Evolutionary conservation across 192 early-diverging fungal genomes (phyloP).

Genomic region (Umbelopsis sp.): DNA sequence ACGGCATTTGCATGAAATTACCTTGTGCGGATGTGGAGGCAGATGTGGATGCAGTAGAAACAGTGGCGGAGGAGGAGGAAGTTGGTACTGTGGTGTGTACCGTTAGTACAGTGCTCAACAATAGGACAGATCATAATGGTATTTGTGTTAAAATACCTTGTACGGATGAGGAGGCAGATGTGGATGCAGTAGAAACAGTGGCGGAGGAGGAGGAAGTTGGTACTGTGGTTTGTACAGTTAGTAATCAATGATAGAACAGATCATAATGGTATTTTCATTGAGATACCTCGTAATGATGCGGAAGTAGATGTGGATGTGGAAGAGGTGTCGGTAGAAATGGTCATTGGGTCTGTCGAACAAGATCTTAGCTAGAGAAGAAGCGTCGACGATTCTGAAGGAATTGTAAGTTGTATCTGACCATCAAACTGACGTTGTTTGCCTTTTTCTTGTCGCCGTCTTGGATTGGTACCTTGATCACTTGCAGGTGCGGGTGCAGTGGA

Average conservation of each 20-base stretch:
- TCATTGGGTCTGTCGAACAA: constrained; percentile 5
- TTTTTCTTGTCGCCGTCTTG: no score
- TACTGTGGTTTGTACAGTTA: not conserved
- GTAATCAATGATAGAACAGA: not conserved
- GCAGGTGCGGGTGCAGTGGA: no score
- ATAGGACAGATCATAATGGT: not conserved
- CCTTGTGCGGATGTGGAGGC: not conserved
- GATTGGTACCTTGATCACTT: no score
- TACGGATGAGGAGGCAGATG: not conserved
- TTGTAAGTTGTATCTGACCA: not conserved
- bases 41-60: not conserved
- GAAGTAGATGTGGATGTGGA: not conserved
- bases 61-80: not conserved
- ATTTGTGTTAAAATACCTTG: not conserved
- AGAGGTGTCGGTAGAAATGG: constrained; percentile 1
- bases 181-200: not conserved
- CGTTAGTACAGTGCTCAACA: not conserved
- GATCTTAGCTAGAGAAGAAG: constrained; percentile 4
- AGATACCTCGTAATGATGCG: not conserved
- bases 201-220: not conserved
- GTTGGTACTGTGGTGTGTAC: not conserved
- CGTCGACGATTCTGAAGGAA: not conserved
- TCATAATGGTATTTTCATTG: not conserved
- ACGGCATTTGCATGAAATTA: not conserved
- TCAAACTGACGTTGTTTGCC: no score